phyloP scores from a whole-genome alignment of 2,329 filamentous ascomycete genomes.

The Xylariaceae sp. region DNA sequence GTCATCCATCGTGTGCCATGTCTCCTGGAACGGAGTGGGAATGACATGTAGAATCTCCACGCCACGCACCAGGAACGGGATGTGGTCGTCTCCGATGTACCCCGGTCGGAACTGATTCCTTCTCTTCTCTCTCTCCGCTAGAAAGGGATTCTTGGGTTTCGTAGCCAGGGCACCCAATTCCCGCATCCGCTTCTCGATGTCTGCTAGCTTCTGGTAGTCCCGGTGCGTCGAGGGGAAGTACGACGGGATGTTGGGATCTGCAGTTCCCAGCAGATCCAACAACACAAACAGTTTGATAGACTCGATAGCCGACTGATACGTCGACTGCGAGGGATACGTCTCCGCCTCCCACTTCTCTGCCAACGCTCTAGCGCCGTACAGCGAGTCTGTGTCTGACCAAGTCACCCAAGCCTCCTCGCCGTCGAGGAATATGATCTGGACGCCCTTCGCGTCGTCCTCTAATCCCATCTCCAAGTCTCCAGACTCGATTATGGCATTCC shows the following conservation, averaged over 20 bases:
- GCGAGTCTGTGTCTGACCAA: conserved; percentile 79
- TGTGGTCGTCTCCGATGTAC: conserved; percentile 79
- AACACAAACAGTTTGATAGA: conserved; percentile 87
- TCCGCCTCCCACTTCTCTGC: conserved; percentile 77
- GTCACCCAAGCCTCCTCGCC: conserved; percentile 86
- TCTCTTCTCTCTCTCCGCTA: conserved; percentile 61
- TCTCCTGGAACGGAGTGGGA: conserved; percentile 72
- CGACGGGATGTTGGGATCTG: conserved; percentile 70
- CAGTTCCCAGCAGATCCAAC: conserved; percentile 79
- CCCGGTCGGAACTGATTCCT: conserved; percentile 41
- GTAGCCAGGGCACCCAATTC: conserved; percentile 56
- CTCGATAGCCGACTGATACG: conserved; percentile 69
- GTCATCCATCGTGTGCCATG: conserved; percentile 86
- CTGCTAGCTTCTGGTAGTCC: conserved; percentile 79
- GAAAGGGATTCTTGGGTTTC: conserved; percentile 52
- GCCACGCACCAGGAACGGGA: conserved; percentile 84
- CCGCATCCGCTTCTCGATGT: conserved; percentile 72
- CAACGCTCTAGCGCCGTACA: conserved; percentile 81
- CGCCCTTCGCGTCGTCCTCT: conserved; percentile 73
- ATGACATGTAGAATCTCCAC: conserved; percentile 91
- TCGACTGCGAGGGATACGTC: conserved; percentile 67
- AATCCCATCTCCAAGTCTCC: conserved; percentile 53
- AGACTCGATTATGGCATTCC: conserved; percentile 66
- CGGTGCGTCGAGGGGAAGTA: conserved; percentile 91
- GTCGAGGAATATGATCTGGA: conserved; percentile 88